phyloP scores from a whole-genome alignment of 2,329 filamentous ascomycete species.

The Reticulascus tulasneorum region DNA sequence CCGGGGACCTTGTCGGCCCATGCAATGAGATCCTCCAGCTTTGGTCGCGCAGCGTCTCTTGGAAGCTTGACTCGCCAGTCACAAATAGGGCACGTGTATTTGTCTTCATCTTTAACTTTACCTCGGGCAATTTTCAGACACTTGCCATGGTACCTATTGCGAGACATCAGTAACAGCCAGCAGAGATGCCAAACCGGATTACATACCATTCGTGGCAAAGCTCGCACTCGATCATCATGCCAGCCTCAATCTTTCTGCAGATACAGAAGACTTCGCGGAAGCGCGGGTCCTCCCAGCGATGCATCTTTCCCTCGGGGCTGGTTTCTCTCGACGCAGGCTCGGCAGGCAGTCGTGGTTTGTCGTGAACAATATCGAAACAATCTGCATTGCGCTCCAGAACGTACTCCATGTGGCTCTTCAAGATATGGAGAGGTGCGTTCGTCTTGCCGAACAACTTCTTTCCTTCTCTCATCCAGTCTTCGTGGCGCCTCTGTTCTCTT shows the following conservation, averaged over 20 bases:
- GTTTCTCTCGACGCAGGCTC: conserved; percentile 88
- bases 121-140: conserved; percentile 96
- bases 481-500: conserved; percentile 88
- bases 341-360: conserved; percentile 83
- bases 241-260: conserved; percentile 85
- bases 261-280: conserved; percentile 90
- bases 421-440: conserved; percentile 92
- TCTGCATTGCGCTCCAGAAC: conserved; percentile 84
- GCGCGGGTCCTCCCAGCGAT: conserved; percentile 57
- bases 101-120: conserved; percentile 97
- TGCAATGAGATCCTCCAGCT: conserved; percentile 79
- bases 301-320: conserved; percentile 48
- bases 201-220: conserved; percentile 93
- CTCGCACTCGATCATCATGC: conserved; percentile 99
- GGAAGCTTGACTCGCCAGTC: conserved; percentile 97
- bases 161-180: conserved; percentile 2
- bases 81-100: conserved; percentile 97
- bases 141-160: conserved; percentile 85
- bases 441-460: conserved; percentile 98
- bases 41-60: conserved; percentile 89
- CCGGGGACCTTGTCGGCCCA: conserved; percentile 79
- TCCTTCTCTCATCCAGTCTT: conserved; percentile 98
- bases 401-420: conserved; percentile 91
- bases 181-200: neutral
- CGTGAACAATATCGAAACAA: conserved; percentile 82